phyloP scores from a whole-genome alignment of 1,139 yeast genomes.

The Candida freyschussii region DNA sequence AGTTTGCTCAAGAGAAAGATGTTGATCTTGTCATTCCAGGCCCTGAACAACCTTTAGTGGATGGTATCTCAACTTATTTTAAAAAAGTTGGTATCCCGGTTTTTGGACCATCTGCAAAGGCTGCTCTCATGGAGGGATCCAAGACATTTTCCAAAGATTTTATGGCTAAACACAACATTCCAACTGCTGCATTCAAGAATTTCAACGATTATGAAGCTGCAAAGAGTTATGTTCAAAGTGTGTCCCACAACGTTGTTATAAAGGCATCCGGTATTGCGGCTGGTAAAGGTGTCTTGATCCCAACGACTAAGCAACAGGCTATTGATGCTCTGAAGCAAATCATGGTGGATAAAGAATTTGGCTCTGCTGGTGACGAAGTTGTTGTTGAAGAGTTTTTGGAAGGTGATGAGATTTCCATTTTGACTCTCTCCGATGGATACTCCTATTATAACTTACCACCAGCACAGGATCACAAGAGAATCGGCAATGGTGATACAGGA shows the following conservation, averaged over 20 bases:
- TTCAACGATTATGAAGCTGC: conserved; percentile 78
- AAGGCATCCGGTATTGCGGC: conserved; percentile 99
- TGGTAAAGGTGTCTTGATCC: conserved; percentile 97
- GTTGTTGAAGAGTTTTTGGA: conserved; percentile 95
- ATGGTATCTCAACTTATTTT: conserved; percentile 77
- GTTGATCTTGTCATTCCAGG: conserved; percentile 89
- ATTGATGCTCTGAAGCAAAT: conserved; percentile 76
- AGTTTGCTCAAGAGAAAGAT: conserved; percentile 65
- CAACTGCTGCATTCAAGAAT: conserved; percentile 87
- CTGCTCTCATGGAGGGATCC: conserved; percentile 96
- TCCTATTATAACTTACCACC: conserved; percentile 88
- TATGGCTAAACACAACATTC: conserved; percentile 87
- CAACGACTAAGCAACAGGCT: conserved; percentile 81
- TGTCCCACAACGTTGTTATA: conserved; percentile 78
- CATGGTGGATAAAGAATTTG: conserved; percentile 88
- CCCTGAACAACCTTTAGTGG: conserved; percentile 98
- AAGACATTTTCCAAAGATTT: conserved; percentile 92
- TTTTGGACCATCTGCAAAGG: conserved; percentile 88
- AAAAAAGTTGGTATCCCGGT: conserved; percentile 82
- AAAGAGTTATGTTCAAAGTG: conserved; percentile 55
- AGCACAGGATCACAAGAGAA: conserved; percentile 97
- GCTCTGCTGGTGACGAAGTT: conserved; percentile 92
- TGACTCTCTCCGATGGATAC: conserved; percentile 93
- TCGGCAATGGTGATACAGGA: conserved; percentile 90
- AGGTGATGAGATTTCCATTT: conserved; percentile 93